Conservation (phyloP, 2,329 filamentous ascomycete species). For the Diaporthe sp. region DNA sequence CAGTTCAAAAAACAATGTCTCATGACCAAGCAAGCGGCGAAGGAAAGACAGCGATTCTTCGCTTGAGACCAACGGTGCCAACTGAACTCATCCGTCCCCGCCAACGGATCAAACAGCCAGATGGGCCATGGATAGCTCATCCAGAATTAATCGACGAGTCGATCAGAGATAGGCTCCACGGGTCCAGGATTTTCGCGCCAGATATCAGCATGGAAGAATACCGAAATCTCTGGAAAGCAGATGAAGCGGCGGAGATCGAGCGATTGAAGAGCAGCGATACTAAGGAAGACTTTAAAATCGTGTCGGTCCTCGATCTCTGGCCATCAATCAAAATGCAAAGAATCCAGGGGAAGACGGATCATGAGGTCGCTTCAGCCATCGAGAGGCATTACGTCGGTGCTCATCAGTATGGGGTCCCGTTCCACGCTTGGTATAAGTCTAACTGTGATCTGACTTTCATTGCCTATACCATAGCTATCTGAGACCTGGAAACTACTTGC, state of each 20-base stretch:
- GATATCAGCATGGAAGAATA: neutral
- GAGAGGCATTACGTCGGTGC: neutral
- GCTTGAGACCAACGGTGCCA: neutral
- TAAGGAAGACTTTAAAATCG: neutral
- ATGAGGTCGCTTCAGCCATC: neutral
- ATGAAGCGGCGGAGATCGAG: neutral
- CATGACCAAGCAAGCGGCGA: neutral
- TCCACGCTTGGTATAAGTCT: neutral
- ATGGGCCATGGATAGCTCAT: neutral
- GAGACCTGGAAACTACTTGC: neutral
- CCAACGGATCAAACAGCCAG: neutral
- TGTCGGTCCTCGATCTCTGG: neutral
- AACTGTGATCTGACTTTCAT: neutral
- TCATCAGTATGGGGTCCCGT: neutral
- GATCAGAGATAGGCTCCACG: neutral
- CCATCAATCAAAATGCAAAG: neutral
- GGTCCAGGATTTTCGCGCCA: neutral
- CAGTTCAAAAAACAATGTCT: neutral
- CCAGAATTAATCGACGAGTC: neutral
- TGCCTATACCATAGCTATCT: neutral
- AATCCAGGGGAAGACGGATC: neutral
- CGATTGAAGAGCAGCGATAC: neutral
- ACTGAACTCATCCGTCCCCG: neutral
- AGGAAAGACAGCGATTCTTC: neutral
- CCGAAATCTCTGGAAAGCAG: neutral